Base-by-base conservation (phyloP, 352 stramenopile genomes). In the Pythium aquatile region DNA sequence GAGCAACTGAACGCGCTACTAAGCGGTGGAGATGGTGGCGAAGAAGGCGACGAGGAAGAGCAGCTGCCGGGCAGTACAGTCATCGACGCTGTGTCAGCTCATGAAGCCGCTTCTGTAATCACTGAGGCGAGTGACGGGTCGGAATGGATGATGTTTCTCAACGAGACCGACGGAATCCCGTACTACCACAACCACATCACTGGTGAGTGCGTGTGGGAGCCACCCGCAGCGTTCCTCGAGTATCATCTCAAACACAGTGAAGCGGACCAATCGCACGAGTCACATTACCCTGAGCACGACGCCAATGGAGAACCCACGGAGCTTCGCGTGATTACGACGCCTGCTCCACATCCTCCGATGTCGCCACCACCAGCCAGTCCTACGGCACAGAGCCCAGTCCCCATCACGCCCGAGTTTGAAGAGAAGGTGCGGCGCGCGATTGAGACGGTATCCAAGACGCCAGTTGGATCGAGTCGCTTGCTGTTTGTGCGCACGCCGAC, bases 181-280 rank as follows among this genome's bases (percentile, higher is more conserved):
- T 93, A 93, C 62, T 93, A 91, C 64, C 88, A 89, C 63, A 85
- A 91, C 46, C 58, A 80, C 44, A 33, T 73, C 30, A 90, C 78
- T 17, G 72, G 71, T 1, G 75, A 88, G 55, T 90, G 79, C 63
- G 69, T 90, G 17, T 93, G 83, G 83, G 79, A 89, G 14, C 68
- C 79, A 2, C 83, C 83, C 1, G 73, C 73, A 7, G 68, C 82
- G 11, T 91, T 85, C 29, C 40, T 85, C 7, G 75, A 58, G 28
- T 82, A 77, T 26, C 78, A 83, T 33, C 55, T 71, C 7, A 37
- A 78, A n/a, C 55, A 70, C 13, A 42, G 68, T 2, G 47, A 32
- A 14, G 55, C 16, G 37, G 56, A 28, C 17, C 29, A 48, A 7
- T 20, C 14, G 40, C 24, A 10, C 40, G 40, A 26, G 40, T 26